phyloP scores from a whole-genome alignment of 2,329 filamentous ascomycete species.

The Arthrobotrys iridis region DNA sequence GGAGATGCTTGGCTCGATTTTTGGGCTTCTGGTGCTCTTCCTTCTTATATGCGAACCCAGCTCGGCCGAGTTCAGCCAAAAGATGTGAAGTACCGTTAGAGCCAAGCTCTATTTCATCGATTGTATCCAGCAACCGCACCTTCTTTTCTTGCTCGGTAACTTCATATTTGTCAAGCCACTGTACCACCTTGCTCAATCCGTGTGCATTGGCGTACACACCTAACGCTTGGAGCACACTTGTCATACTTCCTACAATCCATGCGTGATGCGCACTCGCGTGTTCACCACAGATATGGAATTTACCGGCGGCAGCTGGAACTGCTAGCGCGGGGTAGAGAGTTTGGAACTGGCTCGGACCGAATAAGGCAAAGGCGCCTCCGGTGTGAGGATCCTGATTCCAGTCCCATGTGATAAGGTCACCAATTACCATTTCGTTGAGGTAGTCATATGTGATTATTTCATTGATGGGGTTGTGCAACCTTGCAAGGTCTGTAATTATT shows the following conservation, averaged over 20 bases:
- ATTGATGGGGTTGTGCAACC: too few relatives aligned
- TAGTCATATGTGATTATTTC: not conserved
- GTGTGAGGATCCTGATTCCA: slow-evolving; percentile 61
- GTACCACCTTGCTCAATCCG: not conserved
- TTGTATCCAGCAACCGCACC: not conserved
- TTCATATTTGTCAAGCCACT: not conserved
- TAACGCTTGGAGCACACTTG: slow-evolving; percentile 57
- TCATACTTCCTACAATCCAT: slow-evolving; percentile 61
- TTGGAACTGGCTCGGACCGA: slow-evolving; percentile 61
- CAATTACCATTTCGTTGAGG: slow-evolving; percentile 13
- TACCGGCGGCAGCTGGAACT: slow-evolving; percentile 55
- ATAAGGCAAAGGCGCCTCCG: slow-evolving; percentile 62
- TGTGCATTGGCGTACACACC: not conserved
- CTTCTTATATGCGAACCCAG: too few relatives aligned
- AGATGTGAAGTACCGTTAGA: not conserved
- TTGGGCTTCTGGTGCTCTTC: too few relatives aligned
- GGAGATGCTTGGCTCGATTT: too few relatives aligned
- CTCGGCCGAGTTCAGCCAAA: not conserved
- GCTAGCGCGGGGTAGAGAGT: slow-evolving; percentile 60
- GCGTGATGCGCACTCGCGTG: slow-evolving; percentile 61
- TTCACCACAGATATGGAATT: slow-evolving; percentile 61
- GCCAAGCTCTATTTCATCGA: slow-evolving; percentile 8
- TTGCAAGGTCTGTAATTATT: too few relatives aligned
- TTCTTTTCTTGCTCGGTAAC: not conserved
- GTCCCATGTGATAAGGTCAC: slow-evolving; percentile 58